phyloP scores from a whole-genome alignment of 331 rosid genomes.

The Acacia concinna region DNA sequence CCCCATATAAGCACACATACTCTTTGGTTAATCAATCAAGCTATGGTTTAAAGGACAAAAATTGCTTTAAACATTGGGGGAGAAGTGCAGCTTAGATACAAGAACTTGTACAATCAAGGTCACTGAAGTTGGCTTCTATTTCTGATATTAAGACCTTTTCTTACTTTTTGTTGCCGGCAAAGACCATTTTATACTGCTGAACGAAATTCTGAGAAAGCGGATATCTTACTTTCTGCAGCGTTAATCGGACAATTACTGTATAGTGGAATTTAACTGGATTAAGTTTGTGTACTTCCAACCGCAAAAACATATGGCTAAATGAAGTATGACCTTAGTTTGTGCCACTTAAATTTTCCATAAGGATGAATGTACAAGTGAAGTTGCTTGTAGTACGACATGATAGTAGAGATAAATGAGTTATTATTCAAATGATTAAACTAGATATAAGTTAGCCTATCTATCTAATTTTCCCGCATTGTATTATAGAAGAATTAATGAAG shows the following conservation, averaged over 20 bases:
- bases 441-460: neutral
- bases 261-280: neutral
- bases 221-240: neutral
- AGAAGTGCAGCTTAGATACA: neutral
- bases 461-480: slow-evolving; percentile 11
- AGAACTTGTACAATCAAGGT: neutral
- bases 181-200: neutral
- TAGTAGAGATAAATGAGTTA: slow-evolving; percentile 8
- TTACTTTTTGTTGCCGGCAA: neutral
- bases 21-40: slow-evolving; percentile 21
- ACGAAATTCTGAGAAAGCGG: slow-evolving; percentile 1
- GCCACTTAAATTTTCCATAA: slow-evolving; percentile 9
- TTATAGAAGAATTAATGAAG: slow-evolving; percentile 13
- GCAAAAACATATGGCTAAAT: neutral
- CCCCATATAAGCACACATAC: slow-evolving; percentile 7
- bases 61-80: neutral
- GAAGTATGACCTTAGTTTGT: neutral
- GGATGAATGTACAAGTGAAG: neutral
- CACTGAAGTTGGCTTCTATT: slow-evolving; percentile 4
- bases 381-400: slow-evolving; percentile 2
- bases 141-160: slow-evolving; percentile 10
- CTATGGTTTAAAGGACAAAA: slow-evolving; percentile 9
- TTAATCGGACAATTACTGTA: neutral
- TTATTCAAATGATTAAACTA: slow-evolving; percentile 16
- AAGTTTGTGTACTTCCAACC: neutral